These are phyloP conservation scores for Colletotrichum cereale DNA, from an alignment of 2,329 filamentous ascomycete species.

Conservation along the genomic window DNA sequence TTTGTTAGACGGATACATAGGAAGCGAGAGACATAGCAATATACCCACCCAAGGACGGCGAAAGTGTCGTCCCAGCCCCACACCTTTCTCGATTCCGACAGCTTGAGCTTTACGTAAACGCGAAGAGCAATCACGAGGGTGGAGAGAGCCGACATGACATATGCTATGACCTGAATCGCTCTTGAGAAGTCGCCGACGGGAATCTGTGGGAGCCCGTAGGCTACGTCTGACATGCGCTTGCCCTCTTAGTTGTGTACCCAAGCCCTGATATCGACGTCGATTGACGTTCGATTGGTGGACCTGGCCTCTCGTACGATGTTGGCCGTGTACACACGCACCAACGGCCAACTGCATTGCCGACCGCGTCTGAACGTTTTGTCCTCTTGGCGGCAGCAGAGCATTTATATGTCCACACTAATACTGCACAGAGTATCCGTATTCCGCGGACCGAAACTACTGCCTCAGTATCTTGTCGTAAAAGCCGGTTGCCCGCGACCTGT, in stretches of 20 bases:
- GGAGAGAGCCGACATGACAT: neutral
- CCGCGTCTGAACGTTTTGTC: too few species aligned
- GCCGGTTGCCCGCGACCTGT: too few species aligned
- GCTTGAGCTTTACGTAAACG: slow-evolving; percentile 30
- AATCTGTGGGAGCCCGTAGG: neutral
- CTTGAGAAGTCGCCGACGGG: neutral
- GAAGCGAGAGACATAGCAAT: neutral
- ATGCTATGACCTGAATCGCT: neutral
- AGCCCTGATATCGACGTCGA: too few species aligned
- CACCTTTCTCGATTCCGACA: neutral
- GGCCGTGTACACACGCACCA: too few species aligned
- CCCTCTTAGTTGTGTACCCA: neutral
- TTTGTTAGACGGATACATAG: neutral
- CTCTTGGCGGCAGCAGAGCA: too few species aligned
- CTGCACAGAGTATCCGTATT: too few species aligned
- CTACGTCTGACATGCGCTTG: neutral
- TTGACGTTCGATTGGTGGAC: too few species aligned
- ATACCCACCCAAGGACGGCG: slow-evolving; percentile 35
- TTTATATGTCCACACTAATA: too few species aligned
- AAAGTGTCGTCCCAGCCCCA: slow-evolving; percentile 39
- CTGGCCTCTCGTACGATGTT: too few species aligned
- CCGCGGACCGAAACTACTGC: too few species aligned
- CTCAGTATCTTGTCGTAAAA: too few species aligned
- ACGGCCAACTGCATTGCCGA: too few species aligned
- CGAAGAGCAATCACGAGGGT: slow-evolving; percentile 14